Evolutionary conservation across 2,329 filamentous ascomycete genomes (phyloP), one percentile per base, ranked within the genome.

Genomic region (Remersonia thermophila): DNA sequence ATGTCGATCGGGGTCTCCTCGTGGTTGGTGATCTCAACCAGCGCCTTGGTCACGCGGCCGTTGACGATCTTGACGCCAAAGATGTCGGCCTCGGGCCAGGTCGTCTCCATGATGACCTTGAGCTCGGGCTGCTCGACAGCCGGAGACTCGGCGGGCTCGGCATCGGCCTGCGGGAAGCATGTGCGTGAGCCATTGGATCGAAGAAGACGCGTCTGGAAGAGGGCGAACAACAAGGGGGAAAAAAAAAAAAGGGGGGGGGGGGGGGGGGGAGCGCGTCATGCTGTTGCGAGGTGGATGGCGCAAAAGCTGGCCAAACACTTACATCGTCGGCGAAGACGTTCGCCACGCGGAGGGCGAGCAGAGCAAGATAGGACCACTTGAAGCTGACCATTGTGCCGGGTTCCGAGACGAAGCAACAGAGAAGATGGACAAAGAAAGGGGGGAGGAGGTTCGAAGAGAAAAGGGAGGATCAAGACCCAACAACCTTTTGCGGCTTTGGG

Each of bases 61-160:
- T 98, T 98, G 67, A 96, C 74, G 49, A 96, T 77, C 73, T 93
- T 94, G 51, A 96, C 77, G 52, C 89, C 91, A 51, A 95, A 91
- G 61, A 93, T 79, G 66, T 93, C 84, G 65, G 78, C 58, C 55
- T 80, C 66, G 61, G 73, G 63, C 66, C 77, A 73, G 57, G 66
- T 67, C 41, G 79, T 71, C 47, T 70, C 69, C 50, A 80, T 62
- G 37, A 77, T 72, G 57, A 82, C 77, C 45, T 76, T 73, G 51
- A 81, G 58, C 47, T 72, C 63, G 51, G 66, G 40, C 39, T 46
- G 38, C 46, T 49, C 41, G 30, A 43, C 35, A 23, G 43, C 36
- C 33, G 39, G 32, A 10, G 46, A 35, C 27, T 44, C 47, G 27
- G 47, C 45, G 33, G 44, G 36, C 34, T 45, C 48, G 38, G 49